Conservation (phyloP, 208 protist genomes). For the Herpetomonas tarakana region DNA sequence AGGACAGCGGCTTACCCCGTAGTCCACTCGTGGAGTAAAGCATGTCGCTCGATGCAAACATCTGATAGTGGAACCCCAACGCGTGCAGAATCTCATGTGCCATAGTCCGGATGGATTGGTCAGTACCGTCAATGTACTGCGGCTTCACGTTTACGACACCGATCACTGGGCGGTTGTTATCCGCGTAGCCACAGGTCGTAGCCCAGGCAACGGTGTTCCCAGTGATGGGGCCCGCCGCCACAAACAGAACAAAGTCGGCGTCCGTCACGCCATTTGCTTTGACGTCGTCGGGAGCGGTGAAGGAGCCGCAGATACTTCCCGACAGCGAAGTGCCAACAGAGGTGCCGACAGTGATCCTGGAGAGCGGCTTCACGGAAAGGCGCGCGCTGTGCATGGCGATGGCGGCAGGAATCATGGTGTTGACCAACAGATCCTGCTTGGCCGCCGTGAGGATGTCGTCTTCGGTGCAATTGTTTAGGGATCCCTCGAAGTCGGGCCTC, state of each 20-base stretch:
- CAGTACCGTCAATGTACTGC: neutral
- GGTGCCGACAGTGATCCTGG: neutral
- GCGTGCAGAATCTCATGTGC: conserved; percentile 54
- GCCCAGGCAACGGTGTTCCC: conserved; percentile 17
- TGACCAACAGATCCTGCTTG: conserved; percentile 6
- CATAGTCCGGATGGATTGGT: conserved; percentile 2
- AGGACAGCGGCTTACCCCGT: conserved; percentile 9
- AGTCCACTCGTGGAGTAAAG: neutral
- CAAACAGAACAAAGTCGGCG: conserved; percentile 21
- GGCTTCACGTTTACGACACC: conserved; percentile 13
- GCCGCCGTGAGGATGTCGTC: conserved; percentile 2
- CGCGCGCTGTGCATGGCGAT: conserved; percentile 16
- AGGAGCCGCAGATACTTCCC: conserved; percentile 6
- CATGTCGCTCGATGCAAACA: conserved; percentile 9
- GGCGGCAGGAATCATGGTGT: conserved; percentile 6
- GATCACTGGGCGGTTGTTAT: conserved; percentile 1
- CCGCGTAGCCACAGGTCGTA: neutral
- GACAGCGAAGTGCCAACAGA: conserved; percentile 1
- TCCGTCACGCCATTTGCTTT: conserved; percentile 3
- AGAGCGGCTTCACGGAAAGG: conserved; percentile 6
- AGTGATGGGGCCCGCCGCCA: conserved; percentile 10
- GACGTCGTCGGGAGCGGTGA: conserved; percentile 15
- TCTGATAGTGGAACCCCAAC: conserved; percentile 16
- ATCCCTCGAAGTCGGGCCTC: neutral
- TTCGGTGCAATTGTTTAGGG: neutral